Conservation (phyloP, 2,329 filamentous ascomycete genomes). For the Microcyclospora tardicrescens region DNA sequence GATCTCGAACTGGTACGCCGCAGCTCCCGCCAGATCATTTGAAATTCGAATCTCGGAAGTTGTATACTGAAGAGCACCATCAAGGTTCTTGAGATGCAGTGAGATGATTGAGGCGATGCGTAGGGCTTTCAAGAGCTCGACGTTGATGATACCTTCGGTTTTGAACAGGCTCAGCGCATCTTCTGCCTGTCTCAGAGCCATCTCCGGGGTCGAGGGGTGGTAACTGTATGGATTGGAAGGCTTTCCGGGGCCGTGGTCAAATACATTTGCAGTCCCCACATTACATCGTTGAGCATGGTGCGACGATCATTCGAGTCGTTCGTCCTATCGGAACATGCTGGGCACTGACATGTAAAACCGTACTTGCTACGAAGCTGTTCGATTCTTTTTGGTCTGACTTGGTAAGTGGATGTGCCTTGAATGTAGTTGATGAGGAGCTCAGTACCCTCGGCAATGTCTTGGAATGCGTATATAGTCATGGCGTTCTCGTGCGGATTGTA, state of each 20-base stretch:
- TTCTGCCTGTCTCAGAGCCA: constrained; percentile 8
- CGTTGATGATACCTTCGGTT: constrained; percentile 60
- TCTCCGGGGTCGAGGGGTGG: constrained; percentile 3
- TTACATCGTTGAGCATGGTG: constrained; percentile 2
- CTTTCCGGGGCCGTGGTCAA: constrained; percentile 1
- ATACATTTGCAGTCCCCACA: constrained; percentile 3
- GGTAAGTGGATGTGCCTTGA: constrained; percentile 4
- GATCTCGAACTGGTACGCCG: too few species aligned
- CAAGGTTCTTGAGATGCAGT: constrained; percentile 4
- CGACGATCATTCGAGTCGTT: constrained; percentile 9
- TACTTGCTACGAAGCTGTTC: constrained; percentile 11
- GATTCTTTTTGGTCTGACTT: constrained; percentile 7
- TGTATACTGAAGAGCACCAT: constrained; percentile 8
- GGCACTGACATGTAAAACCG: constrained; percentile 19
- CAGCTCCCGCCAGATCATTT: too few species aligned
- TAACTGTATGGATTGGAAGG: constrained; percentile 1
- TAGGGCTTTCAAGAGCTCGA: constrained; percentile 14
- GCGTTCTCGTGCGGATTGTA: constrained; percentile 7
- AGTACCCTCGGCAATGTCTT: constrained; percentile 11
- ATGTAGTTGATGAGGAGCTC: constrained; percentile 12
- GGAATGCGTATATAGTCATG: constrained; percentile 12
- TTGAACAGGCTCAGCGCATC: constrained; percentile 73
- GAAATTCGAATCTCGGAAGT: not conserved
- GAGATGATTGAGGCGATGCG: constrained; percentile 9
- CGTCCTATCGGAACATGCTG: constrained; percentile 12